Evolutionary conservation across 345 rosid species (phyloP).

Genomic region (Draba incana): DNA sequence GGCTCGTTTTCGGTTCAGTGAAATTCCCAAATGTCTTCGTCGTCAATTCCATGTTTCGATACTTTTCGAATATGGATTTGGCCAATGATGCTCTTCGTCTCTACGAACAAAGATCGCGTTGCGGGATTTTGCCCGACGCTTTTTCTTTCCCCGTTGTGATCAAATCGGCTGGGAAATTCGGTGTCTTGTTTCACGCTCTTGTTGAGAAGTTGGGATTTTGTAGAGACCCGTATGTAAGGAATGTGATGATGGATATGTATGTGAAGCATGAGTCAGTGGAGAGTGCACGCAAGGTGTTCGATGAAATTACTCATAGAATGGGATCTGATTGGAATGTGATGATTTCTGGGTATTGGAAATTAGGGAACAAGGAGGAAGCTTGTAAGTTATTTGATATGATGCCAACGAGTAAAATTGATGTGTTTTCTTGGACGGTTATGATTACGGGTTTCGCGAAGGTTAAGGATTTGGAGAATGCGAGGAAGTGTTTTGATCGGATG

Average conservation of each 20-base stretch:
- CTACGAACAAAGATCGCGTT: conserved; percentile 24
- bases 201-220: conserved; percentile 44
- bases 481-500: conserved; percentile 54
- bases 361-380: conserved; percentile 45
- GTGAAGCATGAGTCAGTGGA: conserved; percentile 37
- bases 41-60: conserved; percentile 37
- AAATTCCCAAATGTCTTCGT: conserved; percentile 27
- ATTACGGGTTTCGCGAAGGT: conserved; percentile 46
- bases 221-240: conserved; percentile 42
- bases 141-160: conserved; percentile 45
- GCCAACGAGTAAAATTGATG: conserved; percentile 38
- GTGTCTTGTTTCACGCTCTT: conserved; percentile 44
- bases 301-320: conserved; percentile 54
- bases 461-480: conserved; percentile 45
- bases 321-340: conserved; percentile 56
- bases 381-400: conserved; percentile 43
- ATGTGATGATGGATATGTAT: conserved; percentile 45
- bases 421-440: conserved; percentile 55
- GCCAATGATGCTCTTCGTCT: conserved; percentile 36
- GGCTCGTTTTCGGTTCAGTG: conserved; percentile 33
- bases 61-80: conserved; percentile 37
- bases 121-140: conserved; percentile 37
- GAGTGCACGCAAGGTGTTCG: conserved; percentile 56
- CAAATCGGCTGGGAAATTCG: conserved; percentile 41
- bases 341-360: conserved; percentile 55